Evolutionary conservation across 2,329 filamentous ascomycete genomes (phyloP).

Genomic region (Fusarium sp.): DNA sequence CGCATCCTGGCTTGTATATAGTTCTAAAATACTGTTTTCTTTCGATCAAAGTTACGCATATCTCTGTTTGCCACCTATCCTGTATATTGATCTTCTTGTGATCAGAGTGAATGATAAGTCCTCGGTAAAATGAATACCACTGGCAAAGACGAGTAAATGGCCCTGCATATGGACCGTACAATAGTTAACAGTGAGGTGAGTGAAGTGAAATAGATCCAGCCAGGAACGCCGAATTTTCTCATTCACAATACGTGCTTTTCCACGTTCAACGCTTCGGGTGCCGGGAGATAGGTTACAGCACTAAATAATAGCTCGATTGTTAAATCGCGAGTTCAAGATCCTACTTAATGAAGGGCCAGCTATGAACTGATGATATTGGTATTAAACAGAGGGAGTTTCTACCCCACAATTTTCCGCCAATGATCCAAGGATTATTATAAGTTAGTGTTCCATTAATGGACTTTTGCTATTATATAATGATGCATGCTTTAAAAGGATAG

Average conservation of each 20-base stretch:
- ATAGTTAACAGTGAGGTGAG: fast-evolving
- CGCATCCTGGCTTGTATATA: background rate
- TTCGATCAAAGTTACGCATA: background rate
- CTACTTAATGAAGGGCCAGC: background rate
- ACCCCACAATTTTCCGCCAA: background rate
- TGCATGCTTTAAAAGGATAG: background rate
- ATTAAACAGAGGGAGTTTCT: too few species aligned
- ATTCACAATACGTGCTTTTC: too few species aligned
- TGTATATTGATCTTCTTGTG: too few species aligned
- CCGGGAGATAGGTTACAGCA: fast-evolving
- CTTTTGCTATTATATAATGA: background rate
- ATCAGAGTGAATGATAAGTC: fast-evolving
- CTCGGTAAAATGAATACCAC: background rate
- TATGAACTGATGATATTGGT: background rate
- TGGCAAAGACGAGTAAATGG: too few species aligned
- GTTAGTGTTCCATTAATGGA: background rate
- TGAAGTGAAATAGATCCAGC: fast-evolving
- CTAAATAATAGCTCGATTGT: fast-evolving
- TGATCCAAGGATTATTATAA: background rate
- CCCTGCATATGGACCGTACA: too few species aligned
- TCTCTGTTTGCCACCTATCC: too few species aligned
- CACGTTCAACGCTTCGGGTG: too few species aligned
- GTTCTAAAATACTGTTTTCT: too few species aligned
- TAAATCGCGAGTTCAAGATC: too few species aligned
- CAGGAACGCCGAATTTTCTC: too few species aligned